Evolutionary conservation across 2,329 filamentous ascomycete species (phyloP).

Genomic region (Rugonectria rugulosa): DNA sequence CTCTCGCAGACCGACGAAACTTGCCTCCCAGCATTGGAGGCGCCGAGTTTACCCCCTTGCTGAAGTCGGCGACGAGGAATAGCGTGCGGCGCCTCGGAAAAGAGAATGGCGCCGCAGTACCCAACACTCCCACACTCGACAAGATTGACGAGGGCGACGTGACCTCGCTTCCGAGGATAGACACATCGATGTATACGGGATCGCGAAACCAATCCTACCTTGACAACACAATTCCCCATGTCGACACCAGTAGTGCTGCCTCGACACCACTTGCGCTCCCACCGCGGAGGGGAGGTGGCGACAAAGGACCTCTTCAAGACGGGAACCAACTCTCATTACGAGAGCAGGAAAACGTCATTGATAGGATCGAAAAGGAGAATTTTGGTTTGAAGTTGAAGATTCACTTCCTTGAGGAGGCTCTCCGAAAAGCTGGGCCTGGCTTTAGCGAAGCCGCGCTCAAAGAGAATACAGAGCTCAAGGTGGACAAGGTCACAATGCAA

Average conservation of each 20-base stretch:
- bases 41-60: constrained; percentile 91
- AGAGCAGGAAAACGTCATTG: constrained; percentile 94
- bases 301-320: constrained; percentile 76
- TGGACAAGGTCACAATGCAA: constrained; percentile 89
- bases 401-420: constrained; percentile 90
- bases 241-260: constrained; percentile 79
- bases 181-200: constrained; percentile 74
- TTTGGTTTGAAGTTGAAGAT: constrained; percentile 97
- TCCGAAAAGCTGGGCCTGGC: constrained; percentile 86
- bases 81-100: constrained; percentile 72
- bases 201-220: constrained; percentile 71
- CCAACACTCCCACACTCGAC: constrained; percentile 74
- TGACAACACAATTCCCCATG: constrained; percentile 76
- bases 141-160: constrained; percentile 75
- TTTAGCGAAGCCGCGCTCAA: constrained; percentile 89
- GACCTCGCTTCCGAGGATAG: constrained; percentile 76
- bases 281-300: constrained; percentile 67
- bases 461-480: constrained; percentile 96
- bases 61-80: constrained; percentile 80
- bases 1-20: constrained; percentile 76
- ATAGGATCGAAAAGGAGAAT: constrained; percentile 98
- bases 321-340: constrained; percentile 90
- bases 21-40: constrained; percentile 69
- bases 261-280: constrained; percentile 82
- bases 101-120: constrained; percentile 64